Percentiles rank a stretch among this genome's conserved stretches.
These are phyloP conservation scores for Phyllosticta capitalensis DNA, from an alignment of 2,329 filamentous ascomycete species.

Conservation along the genomic window DNA sequence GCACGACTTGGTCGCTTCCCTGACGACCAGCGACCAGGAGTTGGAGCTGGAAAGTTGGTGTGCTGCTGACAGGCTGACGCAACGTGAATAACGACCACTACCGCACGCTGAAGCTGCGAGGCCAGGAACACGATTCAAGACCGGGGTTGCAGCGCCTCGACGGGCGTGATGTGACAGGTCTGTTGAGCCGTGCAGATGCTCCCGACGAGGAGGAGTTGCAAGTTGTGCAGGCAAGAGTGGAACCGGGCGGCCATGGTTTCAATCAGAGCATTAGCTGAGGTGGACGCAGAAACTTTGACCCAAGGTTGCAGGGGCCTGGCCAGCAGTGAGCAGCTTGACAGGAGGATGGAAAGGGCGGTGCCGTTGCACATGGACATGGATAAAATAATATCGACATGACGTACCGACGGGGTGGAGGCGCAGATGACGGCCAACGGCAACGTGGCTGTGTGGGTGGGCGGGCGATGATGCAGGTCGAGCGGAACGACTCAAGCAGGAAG, in stretches of 20 bases:
- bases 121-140: slow-evolving; percentile 3
- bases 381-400: slow-evolving; percentile 6
- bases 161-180: slow-evolving; percentile 4
- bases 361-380: neutral
- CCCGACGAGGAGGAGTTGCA: neutral
- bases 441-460: slow-evolving; percentile 5
- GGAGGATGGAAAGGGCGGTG: neutral
- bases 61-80: slow-evolving; percentile 9
- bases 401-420: slow-evolving; percentile 2
- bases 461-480: slow-evolving; percentile 1
- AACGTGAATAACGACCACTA: slow-evolving; percentile 2
- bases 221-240: neutral
- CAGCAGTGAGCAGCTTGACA: neutral
- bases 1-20: slow-evolving; percentile 7
- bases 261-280: slow-evolving; percentile 3
- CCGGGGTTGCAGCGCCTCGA: neutral
- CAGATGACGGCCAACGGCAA: neutral
- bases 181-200: neutral
- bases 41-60: too few relatives aligned
- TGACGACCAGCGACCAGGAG: neutral
- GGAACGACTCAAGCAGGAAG: neutral
- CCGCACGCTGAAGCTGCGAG: neutral
- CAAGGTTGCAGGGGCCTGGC: neutral
- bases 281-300: neutral
- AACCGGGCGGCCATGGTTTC: slow-evolving; percentile 5